These are phyloP conservation scores for Atractiella rhizophila DNA, from an alignment of 768 basidiomycete species.

Conservation along the genomic window DNA sequence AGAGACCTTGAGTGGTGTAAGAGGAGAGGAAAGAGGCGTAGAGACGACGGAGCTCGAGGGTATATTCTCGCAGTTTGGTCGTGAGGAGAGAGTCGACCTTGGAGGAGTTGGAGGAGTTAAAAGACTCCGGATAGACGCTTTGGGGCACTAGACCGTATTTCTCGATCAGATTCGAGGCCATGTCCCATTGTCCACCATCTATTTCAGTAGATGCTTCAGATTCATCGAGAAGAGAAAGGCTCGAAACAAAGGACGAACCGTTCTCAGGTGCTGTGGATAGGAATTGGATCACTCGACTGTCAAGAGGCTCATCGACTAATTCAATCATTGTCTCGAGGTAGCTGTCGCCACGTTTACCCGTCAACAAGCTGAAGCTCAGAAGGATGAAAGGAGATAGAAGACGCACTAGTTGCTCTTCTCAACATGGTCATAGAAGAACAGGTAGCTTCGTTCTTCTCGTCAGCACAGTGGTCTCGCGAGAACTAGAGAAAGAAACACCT, in stretches of 20 bases:
- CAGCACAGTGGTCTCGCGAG: not conserved
- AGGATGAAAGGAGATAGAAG: not conserved
- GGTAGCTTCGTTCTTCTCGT: conserved; percentile 6
- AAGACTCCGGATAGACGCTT: conserved; percentile 30
- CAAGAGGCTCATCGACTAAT: conserved; percentile 48
- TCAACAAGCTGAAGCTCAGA: not conserved
- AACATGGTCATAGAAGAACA: conserved; percentile 85
- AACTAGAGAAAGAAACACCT: conserved; percentile 24
- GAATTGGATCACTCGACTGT: conserved; percentile 56
- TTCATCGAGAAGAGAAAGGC: not conserved
- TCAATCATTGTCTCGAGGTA: conserved; percentile 72
- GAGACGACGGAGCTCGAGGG: conserved; percentile 46
- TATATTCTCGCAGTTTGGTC: conserved; percentile 73
- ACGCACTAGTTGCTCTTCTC: conserved; percentile 53
- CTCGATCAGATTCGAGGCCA: conserved; percentile 46
- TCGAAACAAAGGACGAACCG: conserved; percentile 24
- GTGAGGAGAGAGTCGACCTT: conserved; percentile 58
- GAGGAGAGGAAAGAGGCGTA: not conserved
- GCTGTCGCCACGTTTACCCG: not conserved
- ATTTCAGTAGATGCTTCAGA: not conserved
- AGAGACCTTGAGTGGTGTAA: conserved; percentile 19
- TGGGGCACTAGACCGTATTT: conserved; percentile 75
- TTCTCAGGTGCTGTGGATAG: conserved; percentile 52
- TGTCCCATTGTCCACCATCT: conserved; percentile 60
- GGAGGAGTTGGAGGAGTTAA: conserved; percentile 46